Conservation (phyloP, 1,284 basidiomycete genomes). For the Inonotus obliquus region DNA sequence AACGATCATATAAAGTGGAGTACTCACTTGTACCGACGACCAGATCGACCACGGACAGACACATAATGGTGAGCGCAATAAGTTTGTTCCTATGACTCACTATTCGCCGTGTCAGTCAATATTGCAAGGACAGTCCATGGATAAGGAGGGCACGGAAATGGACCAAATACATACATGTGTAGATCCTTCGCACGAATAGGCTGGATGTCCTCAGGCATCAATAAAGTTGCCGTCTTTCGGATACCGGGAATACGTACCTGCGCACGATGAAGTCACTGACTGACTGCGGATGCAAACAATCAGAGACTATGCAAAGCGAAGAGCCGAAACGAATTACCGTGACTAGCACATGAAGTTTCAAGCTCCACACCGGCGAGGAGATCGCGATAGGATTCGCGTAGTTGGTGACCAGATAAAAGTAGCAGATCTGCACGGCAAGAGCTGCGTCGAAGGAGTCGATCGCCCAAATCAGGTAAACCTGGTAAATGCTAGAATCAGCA, state of each 20-base stretch:
- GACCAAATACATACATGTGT: slow-evolving; percentile 18
- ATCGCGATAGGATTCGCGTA: slow-evolving; percentile 41
- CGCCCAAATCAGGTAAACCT: slow-evolving; percentile 43
- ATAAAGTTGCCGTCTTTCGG: background rate
- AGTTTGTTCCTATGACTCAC: slow-evolving; percentile 21
- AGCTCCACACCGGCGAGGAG: slow-evolving; percentile 38
- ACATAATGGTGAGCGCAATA: slow-evolving; percentile 20
- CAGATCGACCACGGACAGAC: slow-evolving; percentile 23
- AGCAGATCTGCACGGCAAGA: slow-evolving; percentile 32
- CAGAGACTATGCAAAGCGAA: background rate
- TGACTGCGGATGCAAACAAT: slow-evolving; percentile 18
- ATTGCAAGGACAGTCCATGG: no score
- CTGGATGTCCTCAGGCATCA: slow-evolving; percentile 13
- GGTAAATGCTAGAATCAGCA: background rate
- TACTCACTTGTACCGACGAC: slow-evolving; percentile 25
- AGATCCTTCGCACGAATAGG: slow-evolving; percentile 26
- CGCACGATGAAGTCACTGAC: slow-evolving; percentile 25
- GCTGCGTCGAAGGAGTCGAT: slow-evolving; percentile 15
- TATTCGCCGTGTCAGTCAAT: no score
- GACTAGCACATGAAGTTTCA: slow-evolving; percentile 17
- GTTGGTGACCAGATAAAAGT: slow-evolving; percentile 49
- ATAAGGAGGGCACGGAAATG: background rate
- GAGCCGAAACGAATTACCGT: slow-evolving; percentile 7
- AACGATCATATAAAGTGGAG: no score
- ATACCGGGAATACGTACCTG: slow-evolving; percentile 16